These are phyloP conservation scores for Parmelia sp. DNA, from an alignment of 495 filamentous ascomycete genomes.

Conservation along the genomic window DNA sequence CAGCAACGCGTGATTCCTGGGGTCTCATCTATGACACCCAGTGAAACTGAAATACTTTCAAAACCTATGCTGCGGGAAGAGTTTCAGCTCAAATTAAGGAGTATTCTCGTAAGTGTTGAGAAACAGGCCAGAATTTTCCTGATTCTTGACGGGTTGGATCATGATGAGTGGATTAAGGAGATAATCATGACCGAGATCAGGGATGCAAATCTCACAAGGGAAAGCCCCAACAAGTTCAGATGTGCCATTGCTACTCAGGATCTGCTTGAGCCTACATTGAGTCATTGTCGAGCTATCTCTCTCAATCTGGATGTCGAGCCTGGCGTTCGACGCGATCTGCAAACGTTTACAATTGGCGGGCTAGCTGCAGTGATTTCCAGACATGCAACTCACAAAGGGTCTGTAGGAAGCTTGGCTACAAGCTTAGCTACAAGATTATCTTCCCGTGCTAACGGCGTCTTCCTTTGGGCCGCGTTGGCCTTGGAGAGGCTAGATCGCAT, in stretches of 20 bases:
- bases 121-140: background rate
- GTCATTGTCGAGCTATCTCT: too few relatives aligned
- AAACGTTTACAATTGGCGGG: background rate
- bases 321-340: background rate
- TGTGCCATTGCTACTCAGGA: constrained; percentile 7
- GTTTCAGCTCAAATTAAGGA: background rate
- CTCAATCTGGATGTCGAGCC: background rate
- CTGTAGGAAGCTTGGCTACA: too few relatives aligned
- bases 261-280: too few relatives aligned
- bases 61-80: background rate
- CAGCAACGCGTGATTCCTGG: too few relatives aligned
- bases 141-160: background rate
- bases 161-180: background rate
- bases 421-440: too few relatives aligned
- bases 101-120: background rate
- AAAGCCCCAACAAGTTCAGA: background rate
- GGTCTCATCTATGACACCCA: too few relatives aligned
- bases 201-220: constrained; percentile 1
- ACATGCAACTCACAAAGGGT: too few relatives aligned
- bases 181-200: background rate
- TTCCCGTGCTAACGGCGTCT: background rate
- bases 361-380: background rate
- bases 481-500: background rate
- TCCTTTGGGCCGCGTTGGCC: constrained; percentile 1
- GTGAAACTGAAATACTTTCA: too few relatives aligned